phyloP scores from a whole-genome alignment of 768 basidiomycete species.

The Boletus rex-veris region DNA sequence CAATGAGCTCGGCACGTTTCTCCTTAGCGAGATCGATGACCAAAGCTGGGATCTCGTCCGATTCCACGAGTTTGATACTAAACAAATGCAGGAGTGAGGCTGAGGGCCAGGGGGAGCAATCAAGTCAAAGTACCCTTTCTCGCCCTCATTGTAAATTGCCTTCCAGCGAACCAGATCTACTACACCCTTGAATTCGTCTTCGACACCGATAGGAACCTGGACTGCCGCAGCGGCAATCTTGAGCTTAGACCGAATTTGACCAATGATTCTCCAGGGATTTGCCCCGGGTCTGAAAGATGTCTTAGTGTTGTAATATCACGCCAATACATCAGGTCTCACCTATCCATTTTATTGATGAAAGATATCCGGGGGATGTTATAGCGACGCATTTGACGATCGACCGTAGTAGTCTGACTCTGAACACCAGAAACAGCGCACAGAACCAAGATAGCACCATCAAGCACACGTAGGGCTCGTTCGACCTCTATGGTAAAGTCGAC shows the following conservation, averaged over 20 bases:
- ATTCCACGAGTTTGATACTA: constrained; percentile 74
- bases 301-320: neutral
- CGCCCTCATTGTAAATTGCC: constrained; percentile 89
- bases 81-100: constrained; percentile 1
- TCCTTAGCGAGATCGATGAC: constrained; percentile 70
- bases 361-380: constrained; percentile 95
- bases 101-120: neutral
- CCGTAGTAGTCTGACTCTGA: constrained; percentile 97
- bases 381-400: constrained; percentile 97
- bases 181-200: constrained; percentile 84
- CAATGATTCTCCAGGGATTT: constrained; percentile 93
- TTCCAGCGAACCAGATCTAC: constrained; percentile 95
- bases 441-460: constrained; percentile 96
- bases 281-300: constrained; percentile 72
- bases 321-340: constrained; percentile 39
- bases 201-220: constrained; percentile 90
- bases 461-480: constrained; percentile 90
- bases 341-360: constrained; percentile 99
- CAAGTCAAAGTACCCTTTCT: constrained; percentile 75
- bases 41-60: constrained; percentile 82
- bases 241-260: constrained; percentile 88
- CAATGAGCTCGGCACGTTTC: constrained; percentile 90
- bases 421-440: constrained; percentile 97
- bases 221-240: constrained; percentile 92
- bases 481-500: constrained; percentile 99